Base-by-base conservation (phyloP, 75 land plant genomes). In the Cunninghamia lanceolata region DNA sequence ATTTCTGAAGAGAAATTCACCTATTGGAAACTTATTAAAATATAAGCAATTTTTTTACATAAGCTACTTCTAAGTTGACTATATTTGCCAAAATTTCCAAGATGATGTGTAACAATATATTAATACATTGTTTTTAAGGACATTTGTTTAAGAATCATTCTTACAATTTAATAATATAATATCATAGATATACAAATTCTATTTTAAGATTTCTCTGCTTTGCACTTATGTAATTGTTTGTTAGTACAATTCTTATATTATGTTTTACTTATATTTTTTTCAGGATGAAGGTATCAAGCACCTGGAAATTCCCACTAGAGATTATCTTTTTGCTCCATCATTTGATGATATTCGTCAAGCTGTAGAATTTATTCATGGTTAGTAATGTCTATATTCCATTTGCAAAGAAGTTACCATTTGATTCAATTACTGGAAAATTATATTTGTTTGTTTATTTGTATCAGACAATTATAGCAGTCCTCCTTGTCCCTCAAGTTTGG, bases 271-370 rank as follows among this genome's bases (percentile, higher is more conserved):
- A 13, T 45, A 47, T 45, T 80, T 39, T n/a, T 3, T 89, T 36
- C 86, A 96, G 99, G 93, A 81, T 54, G 86, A 96, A 82, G 93
- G 88, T 32, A 94, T 96, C 83, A 87, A 92, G 16, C 93, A 97
- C 83, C 87, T 97, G 88, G 92, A 93, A 81, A 93, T 97, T 36
- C 98, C 99, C 21, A 96, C 99, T 56, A 93, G 99, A 91, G 99
- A 96, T 85, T 96, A 96, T 84, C 94, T 92, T 54, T 97, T 96
- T 90, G 99, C 98, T 78, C 99, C 99, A 30, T 90, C 92, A 36
- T 84, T 92, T 84, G 88, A 56, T 59, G 90, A 93, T 84, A 92
- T 97, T 86, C 88, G 93, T 84, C 90, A 84, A 76, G 99, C 96
- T 85, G 98, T 97, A 16, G 92, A 92, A 47, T 96, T 97, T 87